Evolutionary conservation across 306 rosid genomes (phyloP).

Genomic region (Benincasa hispida): DNA sequence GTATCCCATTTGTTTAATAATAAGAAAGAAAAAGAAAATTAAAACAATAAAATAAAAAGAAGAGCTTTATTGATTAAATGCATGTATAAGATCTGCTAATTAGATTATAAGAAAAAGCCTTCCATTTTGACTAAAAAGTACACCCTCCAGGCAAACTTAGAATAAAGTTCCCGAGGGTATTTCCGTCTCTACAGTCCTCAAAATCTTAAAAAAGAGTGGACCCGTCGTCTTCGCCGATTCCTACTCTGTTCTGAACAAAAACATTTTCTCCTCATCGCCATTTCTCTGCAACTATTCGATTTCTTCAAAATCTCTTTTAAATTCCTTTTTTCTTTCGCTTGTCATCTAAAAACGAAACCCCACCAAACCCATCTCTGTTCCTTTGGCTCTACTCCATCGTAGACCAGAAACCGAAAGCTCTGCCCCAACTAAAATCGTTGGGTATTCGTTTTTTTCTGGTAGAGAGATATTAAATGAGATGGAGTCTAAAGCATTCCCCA

Average conservation of each 20-base stretch:
- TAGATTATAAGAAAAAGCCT: neutral
- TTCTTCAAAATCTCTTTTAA: neutral
- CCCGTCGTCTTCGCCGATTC: neutral
- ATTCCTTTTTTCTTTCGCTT: neutral
- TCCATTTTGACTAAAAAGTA: neutral
- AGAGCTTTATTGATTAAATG: conserved; percentile 3
- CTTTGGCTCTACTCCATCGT: conserved; percentile 54
- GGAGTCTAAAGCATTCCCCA: conserved; percentile 29
- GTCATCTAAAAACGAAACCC: conserved; percentile 30
- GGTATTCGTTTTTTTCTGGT: neutral
- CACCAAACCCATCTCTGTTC: conserved; percentile 36
- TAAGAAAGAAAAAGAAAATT: neutral
- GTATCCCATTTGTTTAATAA: neutral
- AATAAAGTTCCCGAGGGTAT: neutral
- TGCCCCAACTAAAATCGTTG: conserved; percentile 26
- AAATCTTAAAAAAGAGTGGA: neutral
- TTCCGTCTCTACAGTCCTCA: neutral
- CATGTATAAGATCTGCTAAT: neutral
- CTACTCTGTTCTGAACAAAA: neutral
- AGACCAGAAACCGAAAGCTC: conserved; percentile 58
- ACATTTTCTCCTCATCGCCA: neutral
- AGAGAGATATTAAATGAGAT: conserved; percentile 25
- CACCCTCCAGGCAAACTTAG: neutral
- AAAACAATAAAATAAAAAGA: neutral
- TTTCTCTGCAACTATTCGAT: neutral